These are phyloP conservation scores for Casuarina cunninghamiana DNA, from an alignment of 306 rosid genomes.

Conservation along the genomic window DNA sequence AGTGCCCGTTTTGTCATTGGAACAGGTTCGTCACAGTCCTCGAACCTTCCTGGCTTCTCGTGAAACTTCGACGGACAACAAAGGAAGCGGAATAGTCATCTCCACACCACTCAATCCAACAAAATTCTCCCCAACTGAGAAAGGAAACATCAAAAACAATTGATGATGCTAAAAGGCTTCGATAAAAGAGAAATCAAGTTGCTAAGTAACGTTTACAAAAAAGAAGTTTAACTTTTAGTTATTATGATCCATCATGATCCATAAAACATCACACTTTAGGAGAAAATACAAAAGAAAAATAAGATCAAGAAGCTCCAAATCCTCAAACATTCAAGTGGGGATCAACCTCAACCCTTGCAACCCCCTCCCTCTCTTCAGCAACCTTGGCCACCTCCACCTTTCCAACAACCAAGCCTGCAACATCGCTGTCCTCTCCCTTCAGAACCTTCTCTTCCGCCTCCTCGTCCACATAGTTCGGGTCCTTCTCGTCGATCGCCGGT, in stretches of 20 bases:
- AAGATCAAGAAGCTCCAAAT: background rate
- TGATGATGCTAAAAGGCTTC: background rate
- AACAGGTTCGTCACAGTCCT: no score
- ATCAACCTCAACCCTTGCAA: conserved; percentile 68
- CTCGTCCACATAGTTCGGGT: conserved; percentile 78
- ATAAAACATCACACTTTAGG: background rate
- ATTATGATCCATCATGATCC: background rate
- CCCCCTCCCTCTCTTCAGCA: conserved; percentile 40
- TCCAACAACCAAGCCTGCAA: conserved; percentile 48
- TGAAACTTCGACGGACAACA: no score
- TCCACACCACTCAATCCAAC: background rate
- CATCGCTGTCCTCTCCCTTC: conserved; percentile 27
- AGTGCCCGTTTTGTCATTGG: no score
- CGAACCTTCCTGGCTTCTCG: no score
- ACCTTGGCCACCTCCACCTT: conserved; percentile 61
- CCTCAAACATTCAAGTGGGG: conserved; percentile 39
- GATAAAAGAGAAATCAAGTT: background rate
- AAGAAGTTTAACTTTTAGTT: background rate
- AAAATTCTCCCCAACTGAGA: background rate
- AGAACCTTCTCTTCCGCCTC: conserved; percentile 39
- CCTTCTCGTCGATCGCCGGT: conserved; percentile 66
- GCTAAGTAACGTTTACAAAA: background rate
- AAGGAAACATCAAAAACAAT: background rate
- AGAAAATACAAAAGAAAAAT: background rate
- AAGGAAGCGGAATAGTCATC: no score